Evolutionary conservation across 805 yeast genomes (phyloP), one percentile per base, ranked within the genome.

Genomic region (Blastobotrys peoriensis): DNA sequence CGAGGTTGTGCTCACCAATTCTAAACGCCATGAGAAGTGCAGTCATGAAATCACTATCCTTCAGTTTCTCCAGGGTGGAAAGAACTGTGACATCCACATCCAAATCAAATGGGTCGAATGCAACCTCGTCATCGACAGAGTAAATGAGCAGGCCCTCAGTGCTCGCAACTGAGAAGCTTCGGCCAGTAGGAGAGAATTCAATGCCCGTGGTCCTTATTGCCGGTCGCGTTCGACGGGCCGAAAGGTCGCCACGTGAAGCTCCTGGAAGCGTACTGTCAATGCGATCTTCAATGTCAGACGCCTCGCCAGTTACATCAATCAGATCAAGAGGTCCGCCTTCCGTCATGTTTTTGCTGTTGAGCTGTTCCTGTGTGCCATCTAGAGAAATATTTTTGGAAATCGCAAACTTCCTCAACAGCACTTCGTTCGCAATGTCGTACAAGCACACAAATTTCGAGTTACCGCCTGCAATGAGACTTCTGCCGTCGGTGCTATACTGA

Each of bases 21-120:
- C 98, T 74, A 74, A 93, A 88, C 0, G 97, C 78, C 97, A 93
- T 88, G 10, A 89, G 85, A 46, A 91, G 65, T 0, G 97, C 91
- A 34, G 77, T 76, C 54, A 89, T 67, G 61, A 79, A 86, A 43
- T 79, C 82, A 43, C 71, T 71, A 40, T 79, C 82, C 5, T 66
- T 53, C 35, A 89, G 66, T 4, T 79, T 74, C 44, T 78, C 82
- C 27, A 78, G 46, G 0, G 88, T 82, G 3, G 84, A 68, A 38
- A 78, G 84, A 1, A 96, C 94, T 0, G 98, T 93, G 22, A 91
- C 79, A 56, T 93, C 98, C 38, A 88, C 70, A 60, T 91, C 98
- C 59, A 93, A 73, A 62, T 93, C 98, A 61, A 86, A 86, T 27
- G 98, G 98, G 69, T 93, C 98, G 60, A 93, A 93, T 22, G 81